Evolutionary conservation across 2,329 filamentous ascomycete species (phyloP).

Genomic region (Talaromyces sp.): DNA sequence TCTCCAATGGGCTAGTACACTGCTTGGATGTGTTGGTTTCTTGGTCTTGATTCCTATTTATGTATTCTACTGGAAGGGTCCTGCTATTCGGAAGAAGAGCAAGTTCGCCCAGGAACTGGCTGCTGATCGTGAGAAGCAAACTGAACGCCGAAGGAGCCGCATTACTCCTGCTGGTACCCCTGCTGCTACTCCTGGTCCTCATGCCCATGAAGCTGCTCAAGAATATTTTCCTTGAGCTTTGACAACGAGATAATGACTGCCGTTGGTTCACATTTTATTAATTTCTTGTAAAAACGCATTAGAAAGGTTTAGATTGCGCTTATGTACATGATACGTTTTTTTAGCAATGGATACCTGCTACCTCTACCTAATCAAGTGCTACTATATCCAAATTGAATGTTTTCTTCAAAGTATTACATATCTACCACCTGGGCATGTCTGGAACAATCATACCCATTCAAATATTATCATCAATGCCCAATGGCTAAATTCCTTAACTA

Average conservation of each 20-base stretch:
- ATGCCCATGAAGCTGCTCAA: not conserved
- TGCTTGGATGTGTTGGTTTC: slow-evolving; percentile 55
- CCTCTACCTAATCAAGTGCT: too few species aligned
- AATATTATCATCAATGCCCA: too few species aligned
- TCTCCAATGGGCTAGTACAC: slow-evolving; percentile 57
- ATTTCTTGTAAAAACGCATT: not conserved
- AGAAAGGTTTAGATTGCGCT: not conserved
- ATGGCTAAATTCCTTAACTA: too few species aligned
- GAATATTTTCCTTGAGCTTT: not conserved
- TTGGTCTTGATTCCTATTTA: slow-evolving; percentile 59
- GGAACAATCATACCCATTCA: too few species aligned
- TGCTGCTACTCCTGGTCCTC: not conserved
- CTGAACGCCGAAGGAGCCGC: slow-evolving; percentile 16
- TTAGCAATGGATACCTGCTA: too few species aligned
- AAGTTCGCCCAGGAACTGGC: slow-evolving; percentile 27
- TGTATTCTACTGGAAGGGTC: slow-evolving; percentile 60
- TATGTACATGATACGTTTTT: not conserved
- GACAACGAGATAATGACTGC: not conserved
- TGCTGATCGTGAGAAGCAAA: slow-evolving; percentile 19
- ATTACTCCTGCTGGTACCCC: not conserved
- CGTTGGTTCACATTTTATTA: not conserved
- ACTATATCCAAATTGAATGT: too few species aligned
- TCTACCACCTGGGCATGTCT: too few species aligned
- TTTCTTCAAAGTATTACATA: too few species aligned
- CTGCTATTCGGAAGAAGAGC: slow-evolving; percentile 50